These are phyloP conservation scores for Pseudoperonospora humuli DNA, from an alignment of 352 stramenopile genomes.

Conservation along the genomic window DNA sequence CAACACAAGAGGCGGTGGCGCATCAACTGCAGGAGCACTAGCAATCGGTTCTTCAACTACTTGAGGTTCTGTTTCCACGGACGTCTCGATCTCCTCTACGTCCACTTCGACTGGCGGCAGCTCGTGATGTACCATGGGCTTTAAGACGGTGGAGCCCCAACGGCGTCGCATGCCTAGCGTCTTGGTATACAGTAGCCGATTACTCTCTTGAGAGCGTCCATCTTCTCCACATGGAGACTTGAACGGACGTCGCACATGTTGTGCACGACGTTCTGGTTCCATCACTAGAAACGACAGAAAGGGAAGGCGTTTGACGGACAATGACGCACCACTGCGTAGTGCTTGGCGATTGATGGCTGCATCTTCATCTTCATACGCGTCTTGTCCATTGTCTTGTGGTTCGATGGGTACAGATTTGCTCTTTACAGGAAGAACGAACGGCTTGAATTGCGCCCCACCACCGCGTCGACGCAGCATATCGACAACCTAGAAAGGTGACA, in stretches of 20 bases:
- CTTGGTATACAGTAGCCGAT: constrained; percentile 69
- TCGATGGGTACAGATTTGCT: constrained; percentile 1
- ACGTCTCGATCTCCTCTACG: constrained; percentile 45
- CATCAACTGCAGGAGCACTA: constrained; percentile 19
- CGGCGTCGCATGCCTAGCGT: constrained; percentile 74
- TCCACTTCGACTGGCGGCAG: constrained; percentile 55
- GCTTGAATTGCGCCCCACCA: constrained; percentile 50
- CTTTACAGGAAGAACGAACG: constrained; percentile 68
- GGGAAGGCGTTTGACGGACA: constrained; percentile 68
- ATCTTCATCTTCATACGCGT: constrained; percentile 29
- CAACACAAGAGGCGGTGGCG: constrained; percentile 63
- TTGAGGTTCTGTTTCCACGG: constrained; percentile 18
- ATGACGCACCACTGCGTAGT: constrained; percentile 38
- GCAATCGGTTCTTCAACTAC: constrained; percentile 15
- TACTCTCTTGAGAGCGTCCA: constrained; percentile 61
- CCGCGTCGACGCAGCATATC: constrained; percentile 38
- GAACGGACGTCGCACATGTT: constrained; percentile 59
- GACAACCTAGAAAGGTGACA: no score
- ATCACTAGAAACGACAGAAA: constrained; percentile 79
- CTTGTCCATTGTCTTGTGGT: constrained; percentile 8
- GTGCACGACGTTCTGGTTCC: constrained; percentile 41
- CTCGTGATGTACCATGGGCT: constrained; percentile 57
- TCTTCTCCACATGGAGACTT: constrained; percentile 63
- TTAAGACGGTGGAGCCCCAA: constrained; percentile 40
- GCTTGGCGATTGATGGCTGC: constrained; percentile 43